phyloP scores from a whole-genome alignment of 2,329 filamentous ascomycete genomes.

The Pseudocercospora pini-densiflorae region DNA sequence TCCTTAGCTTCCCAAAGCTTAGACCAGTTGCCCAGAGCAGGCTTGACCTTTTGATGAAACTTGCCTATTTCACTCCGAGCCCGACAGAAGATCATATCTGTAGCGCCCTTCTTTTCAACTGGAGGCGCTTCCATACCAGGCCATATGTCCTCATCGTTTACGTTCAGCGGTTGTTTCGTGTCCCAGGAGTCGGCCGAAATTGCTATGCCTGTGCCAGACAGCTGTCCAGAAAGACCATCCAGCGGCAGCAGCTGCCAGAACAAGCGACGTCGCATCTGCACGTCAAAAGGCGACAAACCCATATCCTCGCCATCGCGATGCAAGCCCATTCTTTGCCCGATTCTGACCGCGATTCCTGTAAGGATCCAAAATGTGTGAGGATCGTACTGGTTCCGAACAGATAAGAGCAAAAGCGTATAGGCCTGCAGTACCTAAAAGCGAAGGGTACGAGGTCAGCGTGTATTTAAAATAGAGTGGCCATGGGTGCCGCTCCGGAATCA shows the following conservation, averaged over 20 bases:
- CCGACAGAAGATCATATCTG: constrained; percentile 57
- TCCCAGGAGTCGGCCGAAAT: constrained; percentile 37
- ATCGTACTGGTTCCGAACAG: constrained; percentile 48
- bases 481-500: too few species aligned
- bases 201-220: constrained; percentile 38
- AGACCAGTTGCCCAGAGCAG: constrained; percentile 27
- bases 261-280: constrained; percentile 63
- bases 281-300: constrained; percentile 59
- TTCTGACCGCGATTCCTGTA: constrained; percentile 64
- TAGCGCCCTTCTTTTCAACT: constrained; percentile 54
- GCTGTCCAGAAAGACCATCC: constrained; percentile 47
- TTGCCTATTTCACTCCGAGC: constrained; percentile 49
- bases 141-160: constrained; percentile 43
- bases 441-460: too few species aligned
- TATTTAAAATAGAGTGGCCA: too few species aligned
- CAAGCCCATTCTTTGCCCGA: constrained; percentile 64
- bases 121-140: constrained; percentile 54
- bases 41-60: constrained; percentile 40
- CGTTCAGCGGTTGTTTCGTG: constrained; percentile 40
- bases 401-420: constrained; percentile 64
- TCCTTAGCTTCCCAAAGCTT: constrained; percentile 28
- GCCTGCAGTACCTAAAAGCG: constrained; percentile 58
- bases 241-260: constrained; percentile 69
- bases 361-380: constrained; percentile 66
- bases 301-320: constrained; percentile 62